Evolutionary conservation across 306 rosid genomes (phyloP).

Genomic region (Oemleria cerasiformis): DNA sequence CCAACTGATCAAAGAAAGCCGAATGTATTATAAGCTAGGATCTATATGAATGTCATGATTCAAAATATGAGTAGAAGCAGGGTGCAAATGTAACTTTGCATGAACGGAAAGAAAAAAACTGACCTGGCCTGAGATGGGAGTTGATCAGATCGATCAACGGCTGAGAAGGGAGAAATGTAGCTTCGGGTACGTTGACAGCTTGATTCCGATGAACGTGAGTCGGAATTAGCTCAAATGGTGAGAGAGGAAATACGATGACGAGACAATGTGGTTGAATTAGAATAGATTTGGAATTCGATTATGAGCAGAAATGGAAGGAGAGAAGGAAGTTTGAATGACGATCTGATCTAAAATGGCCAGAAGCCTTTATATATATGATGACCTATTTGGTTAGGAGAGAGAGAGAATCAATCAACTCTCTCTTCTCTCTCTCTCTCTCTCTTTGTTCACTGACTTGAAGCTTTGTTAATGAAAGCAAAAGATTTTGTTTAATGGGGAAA

Average conservation of each 20-base stretch:
- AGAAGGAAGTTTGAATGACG: not conserved
- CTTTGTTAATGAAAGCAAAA: constrained; percentile 9
- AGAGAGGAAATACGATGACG: too few relatives aligned
- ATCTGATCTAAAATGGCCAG: constrained; percentile 25
- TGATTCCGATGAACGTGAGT: too few relatives aligned
- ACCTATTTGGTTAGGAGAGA: not conserved
- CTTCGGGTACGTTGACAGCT: too few relatives aligned
- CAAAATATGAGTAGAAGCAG: not conserved
- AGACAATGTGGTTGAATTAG: too few relatives aligned
- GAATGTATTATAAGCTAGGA: too few relatives aligned
- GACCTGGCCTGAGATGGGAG: not conserved
- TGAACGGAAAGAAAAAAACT: not conserved
- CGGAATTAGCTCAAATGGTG: too few relatives aligned
- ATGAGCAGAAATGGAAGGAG: not conserved
- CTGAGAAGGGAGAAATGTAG: not conserved
- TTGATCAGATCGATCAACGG: not conserved
- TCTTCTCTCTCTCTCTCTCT: constrained; percentile 3
- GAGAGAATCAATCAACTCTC: not conserved
- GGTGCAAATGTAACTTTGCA: not conserved
- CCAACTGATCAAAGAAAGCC: too few relatives aligned
- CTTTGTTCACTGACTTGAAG: constrained; percentile 20
- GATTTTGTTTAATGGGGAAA: constrained; percentile 4
- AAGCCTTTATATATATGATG: constrained; percentile 1
- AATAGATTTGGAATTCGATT: too few relatives aligned
- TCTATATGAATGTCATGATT: too few relatives aligned